These are phyloP conservation scores for Populus hybrid DNA, from an alignment of 441 rosid species.

Conservation along the genomic window DNA sequence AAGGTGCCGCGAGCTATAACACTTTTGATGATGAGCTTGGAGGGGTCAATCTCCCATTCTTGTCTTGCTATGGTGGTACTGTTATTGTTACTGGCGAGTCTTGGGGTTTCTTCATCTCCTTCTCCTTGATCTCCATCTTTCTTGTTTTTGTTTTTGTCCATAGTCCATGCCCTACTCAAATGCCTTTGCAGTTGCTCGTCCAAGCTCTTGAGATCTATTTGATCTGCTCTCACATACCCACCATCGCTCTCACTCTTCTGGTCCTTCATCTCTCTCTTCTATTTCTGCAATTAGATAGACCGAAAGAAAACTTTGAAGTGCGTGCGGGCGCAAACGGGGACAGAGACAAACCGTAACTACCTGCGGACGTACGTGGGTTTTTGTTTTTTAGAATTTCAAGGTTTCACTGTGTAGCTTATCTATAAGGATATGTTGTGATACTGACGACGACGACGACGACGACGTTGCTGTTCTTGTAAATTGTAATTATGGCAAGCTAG, in stretches of 20 bases:
- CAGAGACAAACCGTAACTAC: too few species aligned
- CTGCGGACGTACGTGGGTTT: too few species aligned
- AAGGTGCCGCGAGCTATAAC: constrained; percentile 92
- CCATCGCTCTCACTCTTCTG: constrained; percentile 60
- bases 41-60: constrained; percentile 88
- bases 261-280: constrained; percentile 48
- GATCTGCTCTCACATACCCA: constrained; percentile 91
- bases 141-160: constrained; percentile 56
- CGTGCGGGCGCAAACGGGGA: too few species aligned
- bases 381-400: too few species aligned
- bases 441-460: too few species aligned
- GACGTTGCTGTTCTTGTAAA: too few species aligned
- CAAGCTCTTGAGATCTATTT: constrained; percentile 92
- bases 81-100: not conserved
- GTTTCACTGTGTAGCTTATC: too few species aligned
- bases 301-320: not conserved
- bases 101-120: constrained; percentile 42
- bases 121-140: constrained; percentile 40
- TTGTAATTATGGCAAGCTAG: too few species aligned
- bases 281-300: not conserved
- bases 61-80: constrained; percentile 23
- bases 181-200: constrained; percentile 92
- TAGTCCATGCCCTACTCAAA: constrained; percentile 62
- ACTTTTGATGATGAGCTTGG: constrained; percentile 66
- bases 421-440: too few species aligned